Conservation (phyloP, 176 grass and related monocot genomes). For the Lolium rigidum region DNA sequence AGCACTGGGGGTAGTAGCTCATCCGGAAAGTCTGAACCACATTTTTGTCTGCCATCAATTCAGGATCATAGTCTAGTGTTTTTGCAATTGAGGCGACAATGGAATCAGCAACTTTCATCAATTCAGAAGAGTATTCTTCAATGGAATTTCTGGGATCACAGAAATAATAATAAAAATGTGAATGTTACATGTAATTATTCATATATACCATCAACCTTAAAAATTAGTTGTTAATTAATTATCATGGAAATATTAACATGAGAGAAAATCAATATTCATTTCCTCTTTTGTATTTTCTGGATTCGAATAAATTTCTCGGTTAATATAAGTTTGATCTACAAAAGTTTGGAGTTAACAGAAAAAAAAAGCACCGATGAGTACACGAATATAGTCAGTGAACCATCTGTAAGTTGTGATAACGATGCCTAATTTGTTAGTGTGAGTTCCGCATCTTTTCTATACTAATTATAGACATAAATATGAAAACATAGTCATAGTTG, state of each 20-base stretch:
- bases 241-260: neutral
- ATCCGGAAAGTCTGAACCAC: slow-evolving; percentile 47
- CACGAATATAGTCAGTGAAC: too few relatives aligned
- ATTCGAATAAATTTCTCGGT: too few relatives aligned
- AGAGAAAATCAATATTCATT: neutral
- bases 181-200: neutral
- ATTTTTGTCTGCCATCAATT: slow-evolving; percentile 42
- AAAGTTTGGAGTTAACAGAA: too few relatives aligned
- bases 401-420: too few relatives aligned
- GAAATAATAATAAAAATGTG: neutral
- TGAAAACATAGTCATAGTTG: too few relatives aligned
- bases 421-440: too few relatives aligned
- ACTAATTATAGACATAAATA: too few relatives aligned
- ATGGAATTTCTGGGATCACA: slow-evolving; percentile 44
- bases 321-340: too few relatives aligned
- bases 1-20: slow-evolving; percentile 71
- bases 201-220: neutral
- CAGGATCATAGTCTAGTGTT: slow-evolving; percentile 35
- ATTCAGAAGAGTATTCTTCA: slow-evolving; percentile 46
- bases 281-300: too few relatives aligned
- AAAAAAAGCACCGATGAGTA: too few relatives aligned
- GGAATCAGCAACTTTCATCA: slow-evolving; percentile 40
- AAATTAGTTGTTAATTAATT: neutral
- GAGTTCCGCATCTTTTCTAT: too few relatives aligned
- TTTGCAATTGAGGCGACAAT: slow-evolving; percentile 39